Evolutionary conservation across 2,329 filamentous ascomycete species (phyloP).

Genomic region (Alternaria sp.): DNA sequence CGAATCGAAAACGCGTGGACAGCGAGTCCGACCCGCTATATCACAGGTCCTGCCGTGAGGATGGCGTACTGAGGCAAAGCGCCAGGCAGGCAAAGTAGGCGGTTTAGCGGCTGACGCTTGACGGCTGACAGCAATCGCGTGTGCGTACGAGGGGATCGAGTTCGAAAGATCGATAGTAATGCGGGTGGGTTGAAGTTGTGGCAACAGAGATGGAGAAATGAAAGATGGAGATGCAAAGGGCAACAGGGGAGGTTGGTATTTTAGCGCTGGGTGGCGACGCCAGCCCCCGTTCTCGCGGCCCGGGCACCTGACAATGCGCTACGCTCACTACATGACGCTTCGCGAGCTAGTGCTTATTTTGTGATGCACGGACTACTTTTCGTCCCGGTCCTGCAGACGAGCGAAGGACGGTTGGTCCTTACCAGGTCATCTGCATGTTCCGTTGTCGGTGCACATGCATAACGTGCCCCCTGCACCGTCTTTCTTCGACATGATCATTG

Average conservation of each 20-base stretch:
- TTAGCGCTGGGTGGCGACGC: neutral
- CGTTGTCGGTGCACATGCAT: too few relatives aligned
- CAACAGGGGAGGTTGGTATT: neutral
- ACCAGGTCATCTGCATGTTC: too few relatives aligned
- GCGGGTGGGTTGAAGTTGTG: neutral
- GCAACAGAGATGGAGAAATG: neutral
- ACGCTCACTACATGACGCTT: neutral
- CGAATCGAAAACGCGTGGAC: slow-evolving; percentile 4
- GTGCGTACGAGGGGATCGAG: neutral
- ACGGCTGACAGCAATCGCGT: neutral
- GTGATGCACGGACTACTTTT: neutral
- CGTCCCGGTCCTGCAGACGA: too few relatives aligned
- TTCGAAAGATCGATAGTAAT: neutral
- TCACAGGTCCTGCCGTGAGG: slow-evolving; percentile 8
- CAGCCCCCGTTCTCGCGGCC: neutral
- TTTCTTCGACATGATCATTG: too few relatives aligned
- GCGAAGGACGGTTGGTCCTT: too few relatives aligned
- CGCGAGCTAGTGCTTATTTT: too few relatives aligned
- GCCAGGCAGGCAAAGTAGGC: slow-evolving; percentile 1
- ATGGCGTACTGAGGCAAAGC: slow-evolving; percentile 13
- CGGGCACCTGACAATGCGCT: neutral
- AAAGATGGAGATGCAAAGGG: neutral
- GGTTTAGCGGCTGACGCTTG: slow-evolving; percentile 9
- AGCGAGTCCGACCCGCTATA: slow-evolving; percentile 4
- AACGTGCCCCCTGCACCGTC: too few relatives aligned